Conservation (phyloP, 108 stramenopile species). For the Cyclotella kingstonii region DNA sequence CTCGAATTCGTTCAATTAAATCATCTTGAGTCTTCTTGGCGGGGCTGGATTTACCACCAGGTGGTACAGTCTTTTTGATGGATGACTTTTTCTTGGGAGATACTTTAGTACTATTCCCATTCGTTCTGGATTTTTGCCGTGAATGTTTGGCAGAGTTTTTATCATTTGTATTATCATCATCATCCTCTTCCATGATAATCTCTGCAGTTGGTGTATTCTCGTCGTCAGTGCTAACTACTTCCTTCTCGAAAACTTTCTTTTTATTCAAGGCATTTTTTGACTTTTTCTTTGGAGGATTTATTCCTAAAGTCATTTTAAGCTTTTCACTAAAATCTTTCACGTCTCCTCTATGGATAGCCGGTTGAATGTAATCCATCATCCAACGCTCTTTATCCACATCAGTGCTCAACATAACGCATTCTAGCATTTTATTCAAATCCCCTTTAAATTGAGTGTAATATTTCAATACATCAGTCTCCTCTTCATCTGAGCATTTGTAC, state of each 20-base stretch:
- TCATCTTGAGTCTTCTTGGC: conserved; percentile 48
- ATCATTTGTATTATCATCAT: conserved; percentile 35
- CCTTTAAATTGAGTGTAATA: conserved; percentile 69
- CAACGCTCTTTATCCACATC: conserved; percentile 65
- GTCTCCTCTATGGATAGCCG: conserved; percentile 64
- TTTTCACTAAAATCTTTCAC: conserved; percentile 44
- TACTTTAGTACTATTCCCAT: background rate
- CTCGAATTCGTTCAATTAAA: conserved; percentile 64
- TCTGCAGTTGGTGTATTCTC: conserved; percentile 29
- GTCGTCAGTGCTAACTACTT: conserved; percentile 17
- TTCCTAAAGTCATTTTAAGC: conserved; percentile 50
- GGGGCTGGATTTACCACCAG: conserved; percentile 8
- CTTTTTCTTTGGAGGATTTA: conserved; percentile 40
- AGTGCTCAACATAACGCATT: conserved; percentile 76
- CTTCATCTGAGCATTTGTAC: conserved; percentile 86
- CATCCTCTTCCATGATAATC: conserved; percentile 25
- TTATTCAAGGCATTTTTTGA: background rate
- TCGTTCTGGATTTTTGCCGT: conserved; percentile 1
- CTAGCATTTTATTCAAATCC: conserved; percentile 68
- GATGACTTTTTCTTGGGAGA: conserved; percentile 33
- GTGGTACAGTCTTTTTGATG: conserved; percentile 8
- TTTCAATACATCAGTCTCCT: conserved; percentile 72
- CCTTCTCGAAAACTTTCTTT: conserved; percentile 7
- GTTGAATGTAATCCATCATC: conserved; percentile 75
- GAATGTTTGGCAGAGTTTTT: conserved; percentile 21